phyloP scores from a whole-genome alignment of 768 basidiomycete genomes.

The Dioszegia crocea region DNA sequence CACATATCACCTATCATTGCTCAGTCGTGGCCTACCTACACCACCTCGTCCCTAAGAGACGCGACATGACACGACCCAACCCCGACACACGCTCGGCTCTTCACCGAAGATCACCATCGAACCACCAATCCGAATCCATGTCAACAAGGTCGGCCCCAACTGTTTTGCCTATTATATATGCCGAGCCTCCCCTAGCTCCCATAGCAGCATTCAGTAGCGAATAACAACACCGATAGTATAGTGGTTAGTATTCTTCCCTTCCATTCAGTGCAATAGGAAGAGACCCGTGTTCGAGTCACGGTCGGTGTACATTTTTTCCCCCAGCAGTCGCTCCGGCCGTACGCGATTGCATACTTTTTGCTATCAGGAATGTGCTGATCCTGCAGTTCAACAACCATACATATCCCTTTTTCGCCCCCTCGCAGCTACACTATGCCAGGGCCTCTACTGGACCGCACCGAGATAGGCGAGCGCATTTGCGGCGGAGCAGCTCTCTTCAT shows the following conservation, averaged over 20 bases:
- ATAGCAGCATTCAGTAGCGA: neutral
- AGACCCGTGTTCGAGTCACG: slow-evolving; percentile 18
- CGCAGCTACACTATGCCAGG: neutral
- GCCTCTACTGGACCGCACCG: slow-evolving; percentile 52
- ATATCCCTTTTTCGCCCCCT: too few species aligned
- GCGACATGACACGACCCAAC: too few species aligned
- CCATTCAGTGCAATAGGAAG: slow-evolving; percentile 6
- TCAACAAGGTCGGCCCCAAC: too few species aligned
- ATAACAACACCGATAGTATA: slow-evolving; percentile 6
- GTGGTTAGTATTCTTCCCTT: slow-evolving; percentile 18
- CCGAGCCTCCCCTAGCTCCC: too few species aligned
- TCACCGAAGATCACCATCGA: too few species aligned
- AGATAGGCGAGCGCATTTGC: slow-evolving; percentile 68
- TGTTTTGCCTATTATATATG: too few species aligned
- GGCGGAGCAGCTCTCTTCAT: slow-evolving; percentile 72
- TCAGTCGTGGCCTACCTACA: too few species aligned
- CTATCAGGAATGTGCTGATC: neutral
- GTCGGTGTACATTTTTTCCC: slow-evolving; percentile 3
- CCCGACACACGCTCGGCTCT: too few species aligned
- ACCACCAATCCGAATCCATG: too few species aligned
- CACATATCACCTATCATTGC: too few species aligned
- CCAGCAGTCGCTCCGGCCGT: neutral
- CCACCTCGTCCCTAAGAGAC: too few species aligned
- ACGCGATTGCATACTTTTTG: neutral
- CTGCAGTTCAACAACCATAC: too few species aligned